Evolutionary conservation across 441 rosid species (phyloP).

Genomic region (Bocquillonia castaneifolia): DNA sequence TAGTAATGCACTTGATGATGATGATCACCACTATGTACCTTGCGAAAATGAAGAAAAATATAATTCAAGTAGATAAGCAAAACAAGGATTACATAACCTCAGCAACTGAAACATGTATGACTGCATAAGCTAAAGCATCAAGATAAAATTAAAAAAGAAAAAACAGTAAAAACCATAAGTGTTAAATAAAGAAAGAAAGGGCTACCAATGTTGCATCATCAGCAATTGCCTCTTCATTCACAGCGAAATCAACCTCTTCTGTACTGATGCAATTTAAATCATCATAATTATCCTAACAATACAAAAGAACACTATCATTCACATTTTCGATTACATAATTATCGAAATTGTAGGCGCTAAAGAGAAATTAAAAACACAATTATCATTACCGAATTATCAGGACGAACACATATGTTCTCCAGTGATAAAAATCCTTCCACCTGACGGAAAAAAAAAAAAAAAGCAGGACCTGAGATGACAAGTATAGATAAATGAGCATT

Average conservation of each 20-base stretch:
- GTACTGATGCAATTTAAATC: constrained; percentile 23
- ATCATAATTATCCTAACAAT: constrained; percentile 33
- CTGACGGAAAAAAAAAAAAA: constrained; percentile 19
- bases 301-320: background rate
- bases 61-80: background rate
- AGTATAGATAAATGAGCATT: background rate
- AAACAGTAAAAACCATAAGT: background rate
- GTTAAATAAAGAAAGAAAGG: constrained; percentile 8
- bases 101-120: background rate
- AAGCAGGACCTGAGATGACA: background rate
- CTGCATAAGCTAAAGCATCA: background rate
- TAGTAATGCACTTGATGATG: constrained; percentile 47
- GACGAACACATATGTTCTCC: constrained; percentile 44
- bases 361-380: background rate
- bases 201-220: constrained; percentile 60
- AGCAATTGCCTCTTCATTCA: constrained; percentile 43
- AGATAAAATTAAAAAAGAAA: background rate
- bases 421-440: constrained; percentile 61
- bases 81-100: background rate
- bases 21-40: constrained; percentile 39
- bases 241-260: constrained; percentile 27
- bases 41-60: constrained; percentile 17
- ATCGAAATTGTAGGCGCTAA: background rate
- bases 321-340: background rate
- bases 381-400: background rate